A percentile compares a stretch with the other conserved stretches of the same genome.
Evolutionary conservation across 257 asterid species (phyloP).

Genomic region (Solanum bulbocastanum): DNA sequence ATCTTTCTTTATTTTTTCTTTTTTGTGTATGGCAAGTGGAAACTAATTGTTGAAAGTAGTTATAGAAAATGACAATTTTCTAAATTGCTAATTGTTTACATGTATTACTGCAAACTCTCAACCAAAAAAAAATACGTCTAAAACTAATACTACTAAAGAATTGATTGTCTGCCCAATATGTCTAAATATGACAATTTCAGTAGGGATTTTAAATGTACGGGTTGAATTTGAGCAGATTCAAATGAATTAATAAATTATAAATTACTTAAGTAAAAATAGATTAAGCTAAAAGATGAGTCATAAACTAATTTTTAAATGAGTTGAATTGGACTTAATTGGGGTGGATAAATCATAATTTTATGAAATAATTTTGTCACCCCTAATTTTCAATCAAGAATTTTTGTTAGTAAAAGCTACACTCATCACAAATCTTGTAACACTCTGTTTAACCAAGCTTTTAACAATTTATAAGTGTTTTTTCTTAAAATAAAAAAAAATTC

Average conservation of each 20-base stretch:
- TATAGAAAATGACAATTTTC: not conserved
- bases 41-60: not conserved
- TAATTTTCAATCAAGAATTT: not conserved
- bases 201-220: too few species aligned
- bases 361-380: not conserved
- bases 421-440: not conserved
- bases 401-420: not conserved
- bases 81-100: not conserved
- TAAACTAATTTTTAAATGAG: not conserved
- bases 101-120: not conserved
- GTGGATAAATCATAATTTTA: not conserved
- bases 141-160: not conserved
- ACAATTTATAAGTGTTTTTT: not conserved
- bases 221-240: not conserved
- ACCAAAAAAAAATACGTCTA: not conserved
- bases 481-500: too few species aligned
- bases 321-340: too few species aligned
- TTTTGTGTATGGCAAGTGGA: not conserved
- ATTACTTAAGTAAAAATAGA: not conserved
- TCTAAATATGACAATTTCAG: not conserved
- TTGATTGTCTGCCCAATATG: not conserved
- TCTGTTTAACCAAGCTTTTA: not conserved
- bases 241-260: fast-evolving
- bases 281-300: not conserved
- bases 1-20: not conserved